phyloP scores from a whole-genome alignment of 345 rosid species.

The Gynandropsis gynandra region DNA sequence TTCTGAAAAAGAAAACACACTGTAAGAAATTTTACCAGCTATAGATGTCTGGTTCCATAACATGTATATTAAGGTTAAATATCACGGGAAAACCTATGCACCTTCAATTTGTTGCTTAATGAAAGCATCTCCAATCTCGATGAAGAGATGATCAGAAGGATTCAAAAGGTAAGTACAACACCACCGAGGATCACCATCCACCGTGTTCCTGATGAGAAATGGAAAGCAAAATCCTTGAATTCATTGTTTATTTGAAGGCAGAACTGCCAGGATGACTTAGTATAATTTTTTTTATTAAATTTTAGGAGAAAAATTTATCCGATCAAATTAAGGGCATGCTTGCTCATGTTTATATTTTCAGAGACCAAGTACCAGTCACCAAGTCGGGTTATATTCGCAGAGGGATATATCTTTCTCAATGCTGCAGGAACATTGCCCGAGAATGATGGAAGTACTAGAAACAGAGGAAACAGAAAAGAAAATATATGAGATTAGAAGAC shows the following conservation, averaged over 20 bases:
- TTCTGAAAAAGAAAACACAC: constrained; percentile 44
- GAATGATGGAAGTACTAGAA: constrained; percentile 89
- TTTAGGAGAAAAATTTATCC: not conserved
- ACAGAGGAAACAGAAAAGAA: constrained; percentile 13
- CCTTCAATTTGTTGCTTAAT: constrained; percentile 70
- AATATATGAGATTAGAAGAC: constrained; percentile 6
- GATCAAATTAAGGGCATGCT: not conserved
- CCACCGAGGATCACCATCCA: constrained; percentile 76
- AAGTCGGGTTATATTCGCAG: constrained; percentile 78
- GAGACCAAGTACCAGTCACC: constrained; percentile 66
- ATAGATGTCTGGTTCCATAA: constrained; percentile 1
- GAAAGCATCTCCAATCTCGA: constrained; percentile 83
- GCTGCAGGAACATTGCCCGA: constrained; percentile 96
- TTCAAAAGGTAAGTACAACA: constrained; percentile 92
- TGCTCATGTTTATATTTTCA: no score
- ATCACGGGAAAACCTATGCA: constrained; percentile 5
- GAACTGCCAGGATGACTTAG: constrained; percentile 2
- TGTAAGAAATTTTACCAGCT: not conserved
- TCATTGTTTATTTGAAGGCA: not conserved
- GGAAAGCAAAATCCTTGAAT: constrained; percentile 7
- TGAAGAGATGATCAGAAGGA: constrained; percentile 83
- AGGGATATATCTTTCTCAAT: constrained; percentile 59
- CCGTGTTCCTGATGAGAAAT: constrained; percentile 67
- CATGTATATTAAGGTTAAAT: constrained; percentile 5
- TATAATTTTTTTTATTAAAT: not conserved